Base-by-base conservation (phyloP, 164 flowering plant species). In the Magnolia sinica region DNA sequence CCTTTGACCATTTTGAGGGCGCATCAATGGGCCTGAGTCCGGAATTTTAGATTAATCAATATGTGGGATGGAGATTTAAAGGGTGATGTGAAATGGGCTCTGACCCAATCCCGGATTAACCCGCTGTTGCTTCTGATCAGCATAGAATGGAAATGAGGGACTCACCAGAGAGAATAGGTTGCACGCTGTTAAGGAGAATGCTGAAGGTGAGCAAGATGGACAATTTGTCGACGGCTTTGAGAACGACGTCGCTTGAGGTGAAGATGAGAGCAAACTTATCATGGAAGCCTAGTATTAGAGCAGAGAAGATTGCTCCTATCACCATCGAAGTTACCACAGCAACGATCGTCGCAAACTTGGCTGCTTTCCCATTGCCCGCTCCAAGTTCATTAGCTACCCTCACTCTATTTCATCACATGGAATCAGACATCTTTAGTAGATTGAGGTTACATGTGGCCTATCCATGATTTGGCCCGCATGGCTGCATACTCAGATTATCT, bases 301-400 rank as follows among this genome's bases (percentile, higher is more conserved):
- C 66, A 66, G 80, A 86, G 64, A 88, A 86, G 50, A 83, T 45
- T 18, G 89, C 77, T 23, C 92, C 94, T 7, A 88, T 83, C 7
- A 87, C 37, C 19, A 75, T 13, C 10, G 94, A 88, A 16, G 81
- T 85, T 8, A 70, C 65, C 55, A 84, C 85, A 0, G 91, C 81
- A 0, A 91, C 89, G 1, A 7, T 71, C 4, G 88, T 81, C 4
- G 91, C 87, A 78, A 91, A 91, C 73, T 83, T 89, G 9, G 94
- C 92, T 16, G 75, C 90, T 74, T 86, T 87, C 1, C 90, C 88
- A 66, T 89, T 87, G 52, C 92, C 91, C 16, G 91, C 88, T 14
- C 94, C 91, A 1, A 91, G 87, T 79, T 91, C 94, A 75, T 87
- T 91, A 19, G 91, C 84, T 1, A 91, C 94, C 71, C 94, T 82